These are phyloP conservation scores for Sungouiella blattae DNA, from an alignment of 805 yeast genomes.

Conservation along the genomic window DNA sequence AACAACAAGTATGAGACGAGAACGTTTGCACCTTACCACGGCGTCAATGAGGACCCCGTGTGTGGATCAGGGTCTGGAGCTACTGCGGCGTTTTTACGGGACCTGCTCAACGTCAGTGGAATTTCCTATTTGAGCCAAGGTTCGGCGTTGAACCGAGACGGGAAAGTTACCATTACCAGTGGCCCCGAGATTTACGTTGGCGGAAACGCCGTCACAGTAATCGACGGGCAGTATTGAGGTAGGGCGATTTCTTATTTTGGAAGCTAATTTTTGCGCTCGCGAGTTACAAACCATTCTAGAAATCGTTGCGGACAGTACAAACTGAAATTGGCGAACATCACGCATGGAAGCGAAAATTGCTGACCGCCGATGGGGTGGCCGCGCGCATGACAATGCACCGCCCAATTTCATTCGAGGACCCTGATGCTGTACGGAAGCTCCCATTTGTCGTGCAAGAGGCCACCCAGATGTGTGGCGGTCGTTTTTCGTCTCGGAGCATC, in stretches of 20 bases:
- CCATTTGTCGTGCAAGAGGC: too few relatives aligned
- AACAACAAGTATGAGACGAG: slow-evolving; percentile 31
- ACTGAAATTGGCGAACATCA: too few relatives aligned
- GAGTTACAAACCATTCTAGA: too few relatives aligned
- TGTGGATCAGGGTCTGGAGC: slow-evolving; percentile 49
- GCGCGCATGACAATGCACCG: too few relatives aligned
- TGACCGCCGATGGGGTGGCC: too few relatives aligned
- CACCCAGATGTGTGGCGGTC: too few relatives aligned
- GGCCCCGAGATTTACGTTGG: slow-evolving; percentile 27
- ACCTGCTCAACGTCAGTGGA: slow-evolving; percentile 5
- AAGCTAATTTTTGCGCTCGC: too few relatives aligned
- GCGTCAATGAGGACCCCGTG: slow-evolving; percentile 49
- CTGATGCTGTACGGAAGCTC: too few relatives aligned
- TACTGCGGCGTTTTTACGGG: slow-evolving; percentile 21
- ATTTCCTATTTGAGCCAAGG: slow-evolving; percentile 13
- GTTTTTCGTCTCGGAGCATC: too few relatives aligned
- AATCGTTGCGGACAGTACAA: too few relatives aligned
- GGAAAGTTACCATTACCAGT: slow-evolving; percentile 22
- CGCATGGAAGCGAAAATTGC: neutral
- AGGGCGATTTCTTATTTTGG: too few relatives aligned
- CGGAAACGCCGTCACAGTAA: slow-evolving; percentile 36
- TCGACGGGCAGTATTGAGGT: slow-evolving; percentile 26
- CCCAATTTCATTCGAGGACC: too few relatives aligned
- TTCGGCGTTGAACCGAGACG: slow-evolving; percentile 36
- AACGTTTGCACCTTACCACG: slow-evolving; percentile 38